Conservation (phyloP, 345 rosid genomes). For the Eucalyptus albens region DNA sequence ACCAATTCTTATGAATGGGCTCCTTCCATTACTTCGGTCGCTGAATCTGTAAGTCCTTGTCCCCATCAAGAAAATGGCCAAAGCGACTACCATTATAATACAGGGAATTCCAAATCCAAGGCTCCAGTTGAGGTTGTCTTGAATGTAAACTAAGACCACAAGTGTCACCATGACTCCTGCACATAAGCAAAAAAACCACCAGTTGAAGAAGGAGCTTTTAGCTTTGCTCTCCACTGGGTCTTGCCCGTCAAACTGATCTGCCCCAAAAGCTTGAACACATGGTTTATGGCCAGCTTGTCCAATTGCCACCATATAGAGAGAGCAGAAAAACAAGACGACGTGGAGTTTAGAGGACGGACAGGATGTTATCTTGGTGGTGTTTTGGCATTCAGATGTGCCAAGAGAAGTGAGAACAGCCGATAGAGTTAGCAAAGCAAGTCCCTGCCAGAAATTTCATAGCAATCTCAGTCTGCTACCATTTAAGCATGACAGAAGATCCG, state of each 20-base stretch:
- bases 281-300: constrained; percentile 51
- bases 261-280: constrained; percentile 49
- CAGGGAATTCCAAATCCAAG: constrained; percentile 42
- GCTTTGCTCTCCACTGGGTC: constrained; percentile 22
- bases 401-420: constrained; percentile 19
- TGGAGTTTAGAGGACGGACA: constrained; percentile 11
- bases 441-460: neutral
- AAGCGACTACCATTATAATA: constrained; percentile 18
- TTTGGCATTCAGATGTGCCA: constrained; percentile 15
- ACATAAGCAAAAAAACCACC: constrained; percentile 41
- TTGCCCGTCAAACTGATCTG: constrained; percentile 38
- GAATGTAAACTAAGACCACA: constrained; percentile 26
- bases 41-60: constrained; percentile 24
- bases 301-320: constrained; percentile 26
- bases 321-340: constrained; percentile 9
- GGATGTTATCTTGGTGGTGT: neutral
- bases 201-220: constrained; percentile 42
- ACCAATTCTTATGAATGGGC: constrained; percentile 35
- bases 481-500: neutral
- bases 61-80: constrained; percentile 27
- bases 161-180: constrained; percentile 14
- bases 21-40: constrained; percentile 3
- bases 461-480: neutral
- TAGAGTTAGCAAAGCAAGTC: constrained; percentile 25
- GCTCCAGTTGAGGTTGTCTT: constrained; percentile 44